phyloP scores from a whole-genome alignment of 257 asterid species.

The Buddleja alternifolia region DNA sequence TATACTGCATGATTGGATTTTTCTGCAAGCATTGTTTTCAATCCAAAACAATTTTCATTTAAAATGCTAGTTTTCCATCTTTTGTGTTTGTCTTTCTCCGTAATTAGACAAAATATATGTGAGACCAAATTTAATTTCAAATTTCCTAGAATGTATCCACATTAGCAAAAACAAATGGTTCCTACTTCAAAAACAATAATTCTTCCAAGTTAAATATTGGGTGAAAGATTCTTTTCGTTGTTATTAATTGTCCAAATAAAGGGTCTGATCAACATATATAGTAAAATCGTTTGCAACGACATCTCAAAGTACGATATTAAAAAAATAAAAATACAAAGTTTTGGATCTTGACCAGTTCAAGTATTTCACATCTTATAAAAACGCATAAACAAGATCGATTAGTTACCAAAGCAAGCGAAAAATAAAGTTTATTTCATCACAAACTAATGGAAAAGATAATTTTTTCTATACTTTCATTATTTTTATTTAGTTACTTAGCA shows the following conservation, averaged over 20 bases:
- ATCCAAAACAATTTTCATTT: not conserved
- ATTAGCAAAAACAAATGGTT: slow-evolving; percentile 1
- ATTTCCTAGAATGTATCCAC: not conserved
- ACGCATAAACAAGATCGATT: not conserved
- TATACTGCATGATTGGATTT: slow-evolving; percentile 16
- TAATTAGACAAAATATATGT: not conserved
- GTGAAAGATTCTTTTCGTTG: not conserved
- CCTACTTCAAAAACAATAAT: not conserved
- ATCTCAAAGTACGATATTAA: slow-evolving; percentile 10
- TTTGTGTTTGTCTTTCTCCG: slow-evolving; percentile 8
- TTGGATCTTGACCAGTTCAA: no score
- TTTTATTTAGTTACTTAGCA: slow-evolving; percentile 23
- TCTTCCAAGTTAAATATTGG: not conserved
- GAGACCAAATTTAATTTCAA: not conserved
- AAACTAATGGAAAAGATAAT: slow-evolving; percentile 38
- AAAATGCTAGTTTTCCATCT: slow-evolving; percentile 8
- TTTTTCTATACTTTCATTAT: slow-evolving; percentile 15
- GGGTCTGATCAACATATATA: slow-evolving; percentile 22
- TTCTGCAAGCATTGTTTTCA: slow-evolving; percentile 21
- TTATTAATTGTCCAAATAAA: slow-evolving; percentile 25
- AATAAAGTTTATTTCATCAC: not conserved
- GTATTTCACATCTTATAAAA: slow-evolving; percentile 26
- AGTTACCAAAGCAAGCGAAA: not conserved
- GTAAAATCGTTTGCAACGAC: slow-evolving; percentile 24
- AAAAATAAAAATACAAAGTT: not conserved